Conservation (phyloP, 2,329 filamentous ascomycete genomes). For the Graphilbum sp. region DNA sequence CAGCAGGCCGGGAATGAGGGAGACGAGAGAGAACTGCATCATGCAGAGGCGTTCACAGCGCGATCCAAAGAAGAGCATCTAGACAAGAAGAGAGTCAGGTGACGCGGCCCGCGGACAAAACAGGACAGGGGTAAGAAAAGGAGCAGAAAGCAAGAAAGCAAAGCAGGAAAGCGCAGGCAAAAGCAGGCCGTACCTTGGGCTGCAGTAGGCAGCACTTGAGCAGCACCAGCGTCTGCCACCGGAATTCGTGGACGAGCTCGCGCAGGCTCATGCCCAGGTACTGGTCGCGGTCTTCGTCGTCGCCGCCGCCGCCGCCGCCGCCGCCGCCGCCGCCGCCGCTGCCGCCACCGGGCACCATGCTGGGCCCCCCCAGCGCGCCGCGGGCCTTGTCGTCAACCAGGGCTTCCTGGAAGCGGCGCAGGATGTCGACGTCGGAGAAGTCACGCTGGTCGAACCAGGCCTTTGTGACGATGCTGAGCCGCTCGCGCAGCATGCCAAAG, state of each 20-base stretch:
- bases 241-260: conserved; percentile 87
- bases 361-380: conserved; percentile 21
- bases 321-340: not conserved
- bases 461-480: conserved; percentile 75
- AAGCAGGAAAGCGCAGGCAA: not conserved
- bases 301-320: conserved; percentile 11
- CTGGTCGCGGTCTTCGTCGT: conserved; percentile 64
- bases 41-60: conserved; percentile 91
- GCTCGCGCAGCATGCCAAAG: conserved; percentile 81
- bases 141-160: not conserved
- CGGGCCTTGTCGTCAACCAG: conserved; percentile 50
- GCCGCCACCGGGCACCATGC: no score
- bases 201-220: conserved; percentile 89
- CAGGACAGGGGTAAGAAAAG: not conserved
- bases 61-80: conserved; percentile 99
- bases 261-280: conserved; percentile 79
- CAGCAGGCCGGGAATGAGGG: conserved; percentile 83
- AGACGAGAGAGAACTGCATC: conserved; percentile 95
- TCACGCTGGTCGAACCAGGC: conserved; percentile 95
- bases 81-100: not conserved
- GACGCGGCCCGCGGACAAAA: not conserved
- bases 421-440: conserved; percentile 80
- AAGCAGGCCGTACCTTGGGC: conserved; percentile 53
- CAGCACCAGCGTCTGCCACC: conserved; percentile 82
- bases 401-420: conserved; percentile 82